Base-by-base conservation (phyloP, 179 eudicot genomes). In the Silene vulgaris region DNA sequence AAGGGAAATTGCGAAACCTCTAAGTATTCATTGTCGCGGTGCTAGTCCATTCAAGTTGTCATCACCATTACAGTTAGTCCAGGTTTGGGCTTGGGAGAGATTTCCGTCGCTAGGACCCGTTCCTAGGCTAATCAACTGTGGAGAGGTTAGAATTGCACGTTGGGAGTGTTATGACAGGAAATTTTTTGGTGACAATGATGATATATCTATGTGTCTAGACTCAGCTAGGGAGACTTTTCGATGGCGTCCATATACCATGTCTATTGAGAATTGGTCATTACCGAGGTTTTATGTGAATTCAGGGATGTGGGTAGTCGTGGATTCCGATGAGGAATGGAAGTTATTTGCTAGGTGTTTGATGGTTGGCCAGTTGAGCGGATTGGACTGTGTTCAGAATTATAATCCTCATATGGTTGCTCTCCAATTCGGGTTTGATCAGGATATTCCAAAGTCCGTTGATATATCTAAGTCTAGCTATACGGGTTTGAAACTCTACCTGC, bases 31-130 rank as follows among this genome's bases (percentile, higher is more conserved):
- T 0, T 3, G n/a, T 11, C 3, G 12, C 13, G 56, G 56, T 50
- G 56, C 0, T 13, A 0, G 79, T 7, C 9, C 2, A 0, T 19
- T 80, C 8, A 37, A 48, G 19, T 3, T 69, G 16, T 3, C 13
- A 3, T 76, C 79, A 0, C 83, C 77, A 32, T 40, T 85, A 8
- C 81, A 76, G 0, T 62, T 80, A 2, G 82, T 81, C 11, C 86
- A 83, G 73, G 48, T 72, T 45, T 83, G 86, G 86, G 88, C 72
- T 75, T 85, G 84, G 85, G 88, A 85, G 74, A 83, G 88, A 17
- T 76, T 85, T 17, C 68, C 78, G 43, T 16, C 13, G 0, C 30
- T 83, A 60, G 68, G 77, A 16, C 88, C 88, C 0, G 19, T 59
- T 12, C 72, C 79, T 3, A 79, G 59, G 26, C 7, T 9, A n/a